Conservation (phyloP, 73 alveolate genomes). For the Paraurostyla sp. region DNA sequence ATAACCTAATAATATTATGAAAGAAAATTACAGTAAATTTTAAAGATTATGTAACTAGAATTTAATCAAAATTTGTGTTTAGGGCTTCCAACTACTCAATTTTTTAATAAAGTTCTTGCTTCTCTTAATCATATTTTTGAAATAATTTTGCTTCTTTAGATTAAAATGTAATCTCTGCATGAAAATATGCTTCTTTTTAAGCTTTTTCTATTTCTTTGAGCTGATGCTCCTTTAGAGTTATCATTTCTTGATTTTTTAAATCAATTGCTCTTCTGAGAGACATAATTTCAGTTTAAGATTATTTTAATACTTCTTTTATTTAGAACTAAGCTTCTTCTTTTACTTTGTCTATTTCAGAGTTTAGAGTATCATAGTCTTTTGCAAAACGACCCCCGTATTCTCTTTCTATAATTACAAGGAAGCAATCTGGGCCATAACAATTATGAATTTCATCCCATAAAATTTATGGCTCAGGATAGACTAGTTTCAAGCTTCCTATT, state of each 20-base stretch:
- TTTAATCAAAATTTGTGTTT: slow-evolving; percentile 32
- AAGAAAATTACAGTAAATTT: neutral
- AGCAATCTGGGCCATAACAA: slow-evolving; percentile 37
- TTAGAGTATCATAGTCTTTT: slow-evolving; percentile 12
- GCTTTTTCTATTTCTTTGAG: slow-evolving; percentile 54
- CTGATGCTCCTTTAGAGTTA: neutral
- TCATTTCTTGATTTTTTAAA: slow-evolving; percentile 43
- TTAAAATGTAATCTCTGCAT: slow-evolving; percentile 41
- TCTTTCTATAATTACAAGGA: slow-evolving; percentile 41
- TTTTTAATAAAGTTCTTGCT: slow-evolving; percentile 27
- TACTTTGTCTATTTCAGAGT: slow-evolving; percentile 43
- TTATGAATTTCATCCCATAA: slow-evolving; percentile 57
- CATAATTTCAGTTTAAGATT: slow-evolving; percentile 45
- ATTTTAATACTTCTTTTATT: slow-evolving; percentile 28
- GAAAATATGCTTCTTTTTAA: slow-evolving; percentile 22
- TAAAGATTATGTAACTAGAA: neutral
- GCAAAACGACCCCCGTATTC: slow-evolving; percentile 62
- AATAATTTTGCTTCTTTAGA: slow-evolving; percentile 54
- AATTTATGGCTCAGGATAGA: neutral
- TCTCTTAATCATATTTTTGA: slow-evolving; percentile 53
- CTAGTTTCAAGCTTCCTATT: neutral
- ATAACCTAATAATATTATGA: neutral
- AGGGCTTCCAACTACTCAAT: slow-evolving; percentile 19
- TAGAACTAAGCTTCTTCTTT: slow-evolving; percentile 60
- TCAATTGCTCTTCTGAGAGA: slow-evolving; percentile 54